Base-by-base conservation (phyloP, 257 asterid genomes). In the Marsdenia floribunda region DNA sequence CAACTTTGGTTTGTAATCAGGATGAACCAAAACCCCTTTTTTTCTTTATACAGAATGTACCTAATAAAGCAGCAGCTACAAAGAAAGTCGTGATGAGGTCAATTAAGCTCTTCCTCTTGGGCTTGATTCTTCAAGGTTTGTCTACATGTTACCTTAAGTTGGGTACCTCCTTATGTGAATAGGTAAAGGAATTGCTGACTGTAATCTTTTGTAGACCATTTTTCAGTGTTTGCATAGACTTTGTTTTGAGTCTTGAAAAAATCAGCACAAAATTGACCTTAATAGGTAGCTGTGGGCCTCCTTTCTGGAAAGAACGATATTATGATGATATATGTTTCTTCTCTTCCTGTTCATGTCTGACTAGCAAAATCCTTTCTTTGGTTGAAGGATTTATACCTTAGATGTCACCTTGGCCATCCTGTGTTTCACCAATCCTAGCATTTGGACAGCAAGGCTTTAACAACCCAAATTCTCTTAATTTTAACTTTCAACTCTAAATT, bases 101-200 rank as follows among this genome's bases (percentile, higher is more conserved):
- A 75, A 47, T 87, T 71, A 89, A 85, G 83, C 97, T 94, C 79
- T 87, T 92, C 80, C 74, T 90, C 52, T 61, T 89, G 77, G 97
- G 99, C 26, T 78, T 94, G 67, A 74, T 92, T 85, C 96, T 94
- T 77, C 97, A 94, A 90, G 99, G 98, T 94, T 61, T 59, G 78
- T 65, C 57, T 16, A 67, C 47, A 16, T 26, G 58, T 68, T 68
- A 21, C 33, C 49, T 55, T 18, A 40, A 54, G 61, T 44, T 47
- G n/a, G 61, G 57, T 16, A 70, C 47, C 57, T 24, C 47, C 46
- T 77, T 59, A 5, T 11, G 33, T 12, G 37, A n/a, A 63, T 10
- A 1, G 35, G 22, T 60, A n/a, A 42, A 0, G 16, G 12, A 33
- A 46, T 15, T 26, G 14, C 47, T 38, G 29, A 5, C 40, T 26